These are phyloP conservation scores for Astrephomene gubernaculifera DNA, from an alignment of 139 green algal genomes.

Conservation along the genomic window DNA sequence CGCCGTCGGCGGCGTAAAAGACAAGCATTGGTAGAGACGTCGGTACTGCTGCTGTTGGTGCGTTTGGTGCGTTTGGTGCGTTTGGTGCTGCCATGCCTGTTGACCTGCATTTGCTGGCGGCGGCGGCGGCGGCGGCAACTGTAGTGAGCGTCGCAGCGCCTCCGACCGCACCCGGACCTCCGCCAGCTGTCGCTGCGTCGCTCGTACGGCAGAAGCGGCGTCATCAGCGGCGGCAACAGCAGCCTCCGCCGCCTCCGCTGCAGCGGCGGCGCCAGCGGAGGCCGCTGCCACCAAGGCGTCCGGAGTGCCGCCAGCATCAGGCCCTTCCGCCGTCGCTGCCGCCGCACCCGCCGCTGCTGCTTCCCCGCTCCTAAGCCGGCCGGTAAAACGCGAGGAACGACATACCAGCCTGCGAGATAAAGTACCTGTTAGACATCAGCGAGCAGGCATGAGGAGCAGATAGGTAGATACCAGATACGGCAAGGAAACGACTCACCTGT, in stretches of 20 bases:
- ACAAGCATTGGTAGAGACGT: slow-evolving; percentile 46
- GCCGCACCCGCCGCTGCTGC: background rate
- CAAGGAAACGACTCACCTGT: background rate
- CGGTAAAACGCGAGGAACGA: too few relatives aligned
- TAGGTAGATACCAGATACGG: too few relatives aligned
- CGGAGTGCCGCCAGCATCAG: too few relatives aligned
- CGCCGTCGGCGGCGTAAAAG: background rate
- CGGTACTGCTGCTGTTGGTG: background rate
- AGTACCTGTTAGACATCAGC: too few relatives aligned
- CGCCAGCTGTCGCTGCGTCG: background rate
- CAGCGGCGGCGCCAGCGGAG: background rate
- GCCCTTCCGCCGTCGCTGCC: background rate
- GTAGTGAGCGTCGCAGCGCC: background rate
- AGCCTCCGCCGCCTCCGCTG: background rate
- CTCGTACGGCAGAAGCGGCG: background rate
- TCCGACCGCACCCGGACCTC: background rate
- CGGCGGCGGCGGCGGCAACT: background rate
- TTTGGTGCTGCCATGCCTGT: too few relatives aligned
- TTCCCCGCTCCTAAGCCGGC: too few relatives aligned
- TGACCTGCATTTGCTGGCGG: background rate
- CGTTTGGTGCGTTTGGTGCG: too few relatives aligned
- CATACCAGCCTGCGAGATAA: too few relatives aligned
- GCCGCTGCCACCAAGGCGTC: too few relatives aligned
- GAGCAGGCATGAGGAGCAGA: too few relatives aligned
- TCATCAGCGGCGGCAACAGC: slow-evolving; percentile 27